These are phyloP conservation scores for Phellopilus nigrolimitatus DNA, from an alignment of 1,284 basidiomycete species.

Conservation along the genomic window DNA sequence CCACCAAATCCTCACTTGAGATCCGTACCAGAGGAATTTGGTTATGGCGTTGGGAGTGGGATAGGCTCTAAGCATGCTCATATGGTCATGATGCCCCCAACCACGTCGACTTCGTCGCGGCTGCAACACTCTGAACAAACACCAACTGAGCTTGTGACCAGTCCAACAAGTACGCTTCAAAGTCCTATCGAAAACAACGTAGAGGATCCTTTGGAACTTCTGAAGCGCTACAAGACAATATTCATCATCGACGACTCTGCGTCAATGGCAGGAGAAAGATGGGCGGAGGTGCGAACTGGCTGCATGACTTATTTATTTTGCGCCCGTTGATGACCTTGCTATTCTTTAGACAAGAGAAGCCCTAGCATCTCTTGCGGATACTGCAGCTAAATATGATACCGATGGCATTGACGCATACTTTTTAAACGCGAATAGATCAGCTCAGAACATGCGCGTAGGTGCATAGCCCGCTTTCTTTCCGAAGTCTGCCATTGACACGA, in stretches of 20 bases:
- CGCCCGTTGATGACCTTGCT: constrained; percentile 8
- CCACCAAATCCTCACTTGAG: neutral
- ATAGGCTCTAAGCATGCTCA: constrained; percentile 1
- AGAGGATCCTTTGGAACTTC: constrained; percentile 20
- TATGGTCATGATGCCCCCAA: constrained; percentile 3
- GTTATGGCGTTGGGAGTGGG: constrained; percentile 12
- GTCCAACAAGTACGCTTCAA: constrained; percentile 5
- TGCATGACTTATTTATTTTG: neutral
- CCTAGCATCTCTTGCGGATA: constrained; percentile 38
- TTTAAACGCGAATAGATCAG: constrained; percentile 34
- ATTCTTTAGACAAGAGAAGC: constrained; percentile 37
- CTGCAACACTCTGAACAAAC: neutral
- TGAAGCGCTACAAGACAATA: constrained; percentile 47
- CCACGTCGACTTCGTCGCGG: neutral
- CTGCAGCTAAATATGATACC: constrained; percentile 39
- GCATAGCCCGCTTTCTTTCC: constrained; percentile 4
- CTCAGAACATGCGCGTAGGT: constrained; percentile 34
- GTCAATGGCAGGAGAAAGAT: constrained; percentile 46
- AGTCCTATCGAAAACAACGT: neutral
- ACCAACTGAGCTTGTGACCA: neutral
- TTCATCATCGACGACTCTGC: constrained; percentile 55
- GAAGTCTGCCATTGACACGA: neutral
- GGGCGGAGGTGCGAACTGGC: constrained; percentile 38
- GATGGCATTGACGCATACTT: constrained; percentile 51
- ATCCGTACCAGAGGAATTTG: constrained; percentile 5